Percentiles rank a stretch among this genome's conserved stretches.
Evolutionary conservation across 306 rosid genomes (phyloP).

Genomic region (Lathyrus sativus): DNA sequence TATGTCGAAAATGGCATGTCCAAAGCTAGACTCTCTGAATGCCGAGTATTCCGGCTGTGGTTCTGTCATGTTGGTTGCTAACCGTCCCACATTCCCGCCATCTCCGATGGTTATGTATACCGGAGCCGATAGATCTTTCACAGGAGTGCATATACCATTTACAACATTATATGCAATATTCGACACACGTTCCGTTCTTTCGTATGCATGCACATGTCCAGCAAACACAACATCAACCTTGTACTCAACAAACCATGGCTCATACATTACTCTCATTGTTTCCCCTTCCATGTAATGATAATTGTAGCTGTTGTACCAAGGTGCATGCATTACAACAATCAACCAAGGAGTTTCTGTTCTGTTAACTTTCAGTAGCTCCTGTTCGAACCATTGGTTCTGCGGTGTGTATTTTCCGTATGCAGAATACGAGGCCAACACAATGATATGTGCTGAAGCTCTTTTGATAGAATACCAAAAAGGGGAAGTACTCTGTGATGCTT

Average conservation of each 20-base stretch:
- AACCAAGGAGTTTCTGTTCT: constrained; percentile 86
- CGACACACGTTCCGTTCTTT: constrained; percentile 77
- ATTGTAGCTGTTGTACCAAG: constrained; percentile 71
- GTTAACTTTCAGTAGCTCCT: constrained; percentile 70
- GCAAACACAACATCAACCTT: constrained; percentile 84
- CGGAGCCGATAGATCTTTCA: constrained; percentile 76
- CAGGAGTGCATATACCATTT: constrained; percentile 69
- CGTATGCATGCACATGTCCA: constrained; percentile 96
- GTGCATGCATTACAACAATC: constrained; percentile 74
- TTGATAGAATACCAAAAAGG: constrained; percentile 88
- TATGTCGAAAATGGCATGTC: constrained; percentile 76
- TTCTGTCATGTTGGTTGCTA: constrained; percentile 75
- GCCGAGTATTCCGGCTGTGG: constrained; percentile 89
- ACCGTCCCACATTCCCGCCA: constrained; percentile 87
- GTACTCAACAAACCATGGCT: constrained; percentile 66
- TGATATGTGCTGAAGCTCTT: constrained; percentile 83
- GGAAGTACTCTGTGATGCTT: constrained; percentile 59
- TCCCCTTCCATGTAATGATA: constrained; percentile 95
- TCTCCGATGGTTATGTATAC: constrained; percentile 89
- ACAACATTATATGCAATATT: constrained; percentile 67
- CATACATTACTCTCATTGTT: constrained; percentile 80
- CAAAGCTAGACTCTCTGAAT: constrained; percentile 79
- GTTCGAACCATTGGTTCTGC: constrained; percentile 70
- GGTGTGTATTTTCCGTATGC: constrained; percentile 86
- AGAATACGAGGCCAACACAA: constrained; percentile 77